Percentiles rank a stretch among this genome's conserved stretches.
Evolutionary conservation across 192 early-diverging fungal species (phyloP).

Genomic region (Backusella australiensis): DNA sequence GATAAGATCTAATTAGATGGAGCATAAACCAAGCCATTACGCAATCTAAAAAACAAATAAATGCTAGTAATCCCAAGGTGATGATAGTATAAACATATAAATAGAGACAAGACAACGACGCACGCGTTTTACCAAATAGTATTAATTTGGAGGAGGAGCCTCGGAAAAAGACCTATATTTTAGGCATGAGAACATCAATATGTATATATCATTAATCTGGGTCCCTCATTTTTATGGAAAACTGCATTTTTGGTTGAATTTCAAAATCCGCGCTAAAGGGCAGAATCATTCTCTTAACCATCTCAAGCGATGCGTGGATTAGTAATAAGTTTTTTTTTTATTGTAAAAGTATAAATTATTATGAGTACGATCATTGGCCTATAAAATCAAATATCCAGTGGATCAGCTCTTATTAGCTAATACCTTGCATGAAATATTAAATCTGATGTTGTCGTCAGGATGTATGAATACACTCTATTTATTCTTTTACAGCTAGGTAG

Average conservation of each 20-base stretch:
- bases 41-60: neutral
- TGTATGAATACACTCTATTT: no score
- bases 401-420: no score
- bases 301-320: no score
- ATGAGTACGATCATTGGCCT: no score
- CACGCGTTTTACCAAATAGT: neutral
- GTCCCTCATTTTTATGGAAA: neutral
- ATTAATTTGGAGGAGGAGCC: neutral
- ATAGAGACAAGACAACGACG: neutral
- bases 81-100: constrained; percentile 1
- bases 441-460: no score
- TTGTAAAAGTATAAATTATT: no score
- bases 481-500: no score
- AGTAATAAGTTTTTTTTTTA: no score
- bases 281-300: no score
- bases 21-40: neutral
- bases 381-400: no score
- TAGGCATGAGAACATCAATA: neutral
- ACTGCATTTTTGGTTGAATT: neutral
- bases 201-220: neutral
- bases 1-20: neutral
- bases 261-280: constrained; percentile 27
- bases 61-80: neutral
- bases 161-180: neutral
- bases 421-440: no score